Percentiles rank a stretch among this genome's conserved stretches.
phyloP scores from a whole-genome alignment of 169 alveolate genomes.

The Plasmodium gonderi region DNA sequence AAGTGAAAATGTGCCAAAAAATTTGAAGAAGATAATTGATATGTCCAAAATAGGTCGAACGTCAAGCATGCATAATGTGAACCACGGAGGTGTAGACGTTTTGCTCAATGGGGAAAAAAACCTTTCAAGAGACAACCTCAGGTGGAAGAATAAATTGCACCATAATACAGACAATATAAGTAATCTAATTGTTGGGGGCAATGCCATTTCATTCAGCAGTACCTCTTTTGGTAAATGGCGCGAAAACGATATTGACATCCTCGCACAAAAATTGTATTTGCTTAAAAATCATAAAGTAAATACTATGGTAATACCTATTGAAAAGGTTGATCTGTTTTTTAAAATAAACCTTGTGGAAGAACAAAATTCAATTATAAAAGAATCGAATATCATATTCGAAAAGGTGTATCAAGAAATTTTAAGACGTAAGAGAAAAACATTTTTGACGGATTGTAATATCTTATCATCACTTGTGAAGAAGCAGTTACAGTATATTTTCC shows the following conservation, averaged over 20 bases:
- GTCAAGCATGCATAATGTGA: neutral
- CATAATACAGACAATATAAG: neutral
- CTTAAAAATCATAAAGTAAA: conserved; percentile 59
- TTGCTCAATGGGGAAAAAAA: neutral
- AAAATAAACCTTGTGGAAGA: conserved; percentile 29
- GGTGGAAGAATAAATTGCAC: neutral
- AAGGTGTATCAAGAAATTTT: conserved; percentile 39
- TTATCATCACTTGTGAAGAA: conserved; percentile 42
- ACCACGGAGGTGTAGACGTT: neutral
- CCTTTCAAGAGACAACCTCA: neutral
- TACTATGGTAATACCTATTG: conserved; percentile 67
- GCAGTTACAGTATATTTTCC: conserved; percentile 61
- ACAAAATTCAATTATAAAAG: conserved; percentile 36
- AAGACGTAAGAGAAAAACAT: neutral
- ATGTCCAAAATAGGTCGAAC: neutral
- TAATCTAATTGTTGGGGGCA: neutral
- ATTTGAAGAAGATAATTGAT: neutral
- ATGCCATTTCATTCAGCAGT: neutral
- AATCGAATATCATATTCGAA: conserved; percentile 46
- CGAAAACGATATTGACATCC: conserved; percentile 30
- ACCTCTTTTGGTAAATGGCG: neutral
- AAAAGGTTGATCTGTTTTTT: conserved; percentile 48
- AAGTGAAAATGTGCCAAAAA: neutral
- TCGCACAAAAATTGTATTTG: conserved; percentile 63
- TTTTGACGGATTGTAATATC: neutral